These are phyloP conservation scores for Krasilnikovozyma curviuscula DNA, from an alignment of 768 basidiomycete genomes.

Conservation along the genomic window DNA sequence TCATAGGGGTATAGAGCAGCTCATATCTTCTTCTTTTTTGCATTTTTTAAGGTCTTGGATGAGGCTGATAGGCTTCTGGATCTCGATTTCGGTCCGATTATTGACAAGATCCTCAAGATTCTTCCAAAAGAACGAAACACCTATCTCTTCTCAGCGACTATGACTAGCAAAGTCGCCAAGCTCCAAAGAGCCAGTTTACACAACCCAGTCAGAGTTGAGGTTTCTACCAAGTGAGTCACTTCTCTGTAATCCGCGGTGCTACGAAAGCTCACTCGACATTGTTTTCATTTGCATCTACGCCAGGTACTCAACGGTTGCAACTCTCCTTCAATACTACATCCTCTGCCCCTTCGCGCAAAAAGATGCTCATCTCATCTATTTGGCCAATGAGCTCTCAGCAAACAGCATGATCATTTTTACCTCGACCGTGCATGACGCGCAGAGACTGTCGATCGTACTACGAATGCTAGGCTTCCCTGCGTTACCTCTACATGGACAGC, in stretches of 20 bases:
- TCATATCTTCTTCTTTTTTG: neutral
- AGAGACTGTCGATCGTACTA: conserved; percentile 69
- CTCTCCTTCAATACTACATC: conserved; percentile 85
- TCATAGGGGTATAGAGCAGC: neutral
- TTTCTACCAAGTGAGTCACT: conserved; percentile 60
- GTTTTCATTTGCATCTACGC: neutral
- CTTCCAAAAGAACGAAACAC: conserved; percentile 88
- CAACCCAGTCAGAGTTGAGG: conserved; percentile 85
- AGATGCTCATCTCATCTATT: conserved; percentile 72
- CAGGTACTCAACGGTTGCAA: conserved; percentile 93
- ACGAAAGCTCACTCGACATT: neutral
- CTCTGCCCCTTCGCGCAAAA: conserved; percentile 81
- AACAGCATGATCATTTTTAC: conserved; percentile 94
- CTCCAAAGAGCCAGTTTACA: conserved; percentile 80
- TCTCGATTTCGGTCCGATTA: conserved; percentile 86
- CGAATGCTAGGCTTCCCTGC: conserved; percentile 83
- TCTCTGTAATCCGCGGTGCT: neutral
- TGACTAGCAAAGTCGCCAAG: conserved; percentile 96
- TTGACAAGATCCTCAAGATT: conserved; percentile 89
- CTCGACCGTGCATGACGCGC: conserved; percentile 80
- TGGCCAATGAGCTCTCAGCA: conserved; percentile 70
- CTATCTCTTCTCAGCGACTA: conserved; percentile 92
- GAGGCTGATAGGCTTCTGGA: conserved; percentile 90
- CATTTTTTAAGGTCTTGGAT: conserved; percentile 63
- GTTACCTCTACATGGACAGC: conserved; percentile 84